Conservation (phyloP, 768 basidiomycete species). For the Hygrophorus russula region DNA sequence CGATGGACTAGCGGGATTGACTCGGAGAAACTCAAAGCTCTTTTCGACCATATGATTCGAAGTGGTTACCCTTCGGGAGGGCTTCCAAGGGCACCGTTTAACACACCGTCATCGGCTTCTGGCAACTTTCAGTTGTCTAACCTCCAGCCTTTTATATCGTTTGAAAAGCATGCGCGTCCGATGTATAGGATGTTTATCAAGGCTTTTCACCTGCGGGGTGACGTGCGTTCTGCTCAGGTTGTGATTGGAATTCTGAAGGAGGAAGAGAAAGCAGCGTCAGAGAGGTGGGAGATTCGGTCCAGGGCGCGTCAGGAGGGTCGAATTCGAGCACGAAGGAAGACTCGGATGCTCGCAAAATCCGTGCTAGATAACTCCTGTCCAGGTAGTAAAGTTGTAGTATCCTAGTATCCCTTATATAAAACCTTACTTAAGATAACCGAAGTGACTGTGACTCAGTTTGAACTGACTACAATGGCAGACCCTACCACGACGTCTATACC, state of each 20-base stretch:
- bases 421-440: too few species aligned
- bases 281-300: slow-evolving; percentile 16
- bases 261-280: slow-evolving; percentile 20
- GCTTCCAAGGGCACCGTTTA: slow-evolving; percentile 33
- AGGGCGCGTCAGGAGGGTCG: not conserved
- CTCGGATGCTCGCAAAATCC: too few species aligned
- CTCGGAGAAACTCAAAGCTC: slow-evolving; percentile 27
- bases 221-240: slow-evolving; percentile 38
- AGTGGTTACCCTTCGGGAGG: slow-evolving; percentile 43
- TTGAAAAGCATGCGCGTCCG: slow-evolving; percentile 50
- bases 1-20: slow-evolving; percentile 36
- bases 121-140: slow-evolving; percentile 20
- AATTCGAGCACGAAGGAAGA: slow-evolving; percentile 13
- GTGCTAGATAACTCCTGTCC: too few species aligned
- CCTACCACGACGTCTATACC: too few species aligned
- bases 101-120: slow-evolving; percentile 17
- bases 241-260: slow-evolving; percentile 47
- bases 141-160: slow-evolving; percentile 35
- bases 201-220: slow-evolving; percentile 45
- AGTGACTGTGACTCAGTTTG: too few species aligned
- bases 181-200: slow-evolving; percentile 67
- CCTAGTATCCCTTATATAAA: too few species aligned
- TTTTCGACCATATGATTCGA: slow-evolving; percentile 58
- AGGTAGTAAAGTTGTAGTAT: too few species aligned
- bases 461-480: not conserved